Percentiles rank a stretch among this genome's conserved stretches.
These are phyloP conservation scores for Irpex sp. DNA, from an alignment of 1,284 basidiomycete species.

Conservation along the genomic window DNA sequence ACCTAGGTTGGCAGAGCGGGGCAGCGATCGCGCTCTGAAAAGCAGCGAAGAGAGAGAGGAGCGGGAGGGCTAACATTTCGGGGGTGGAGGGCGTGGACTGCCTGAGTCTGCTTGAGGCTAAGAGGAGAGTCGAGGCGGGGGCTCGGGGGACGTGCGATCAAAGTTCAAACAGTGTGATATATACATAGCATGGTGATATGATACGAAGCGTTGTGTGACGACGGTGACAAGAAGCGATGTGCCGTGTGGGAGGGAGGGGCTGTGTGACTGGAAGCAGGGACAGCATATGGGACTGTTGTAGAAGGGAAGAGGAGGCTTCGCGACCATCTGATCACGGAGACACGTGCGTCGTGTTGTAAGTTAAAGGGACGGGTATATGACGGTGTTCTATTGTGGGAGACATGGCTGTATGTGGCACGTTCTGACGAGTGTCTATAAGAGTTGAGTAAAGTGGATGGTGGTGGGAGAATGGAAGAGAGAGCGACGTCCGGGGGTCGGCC, in stretches of 20 bases:
- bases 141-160: not conserved
- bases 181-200: no score
- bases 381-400: not conserved
- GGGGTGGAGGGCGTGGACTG: not conserved
- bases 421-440: no score
- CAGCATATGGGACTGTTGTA: not conserved
- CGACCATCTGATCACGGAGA: slow-evolving; percentile 2
- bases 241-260: no score
- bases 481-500: no score
- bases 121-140: not conserved
- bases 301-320: not conserved
- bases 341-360: not conserved
- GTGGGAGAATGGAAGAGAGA: no score
- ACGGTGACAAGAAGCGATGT: no score
- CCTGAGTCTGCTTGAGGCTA: not conserved
- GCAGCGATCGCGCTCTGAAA: not conserved
- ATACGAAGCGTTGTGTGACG: no score
- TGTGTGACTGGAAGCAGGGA: no score
- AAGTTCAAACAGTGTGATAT: no score
- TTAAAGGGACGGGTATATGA: not conserved
- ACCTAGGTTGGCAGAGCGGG: not conserved
- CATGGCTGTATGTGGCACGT: not conserved
- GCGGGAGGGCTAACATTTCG: not conserved
- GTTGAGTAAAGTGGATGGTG: no score
- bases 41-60: not conserved